Evolutionary conservation across 2,329 filamentous ascomycete species (phyloP).

Genomic region (Gaeumannomyces tritici): DNA sequence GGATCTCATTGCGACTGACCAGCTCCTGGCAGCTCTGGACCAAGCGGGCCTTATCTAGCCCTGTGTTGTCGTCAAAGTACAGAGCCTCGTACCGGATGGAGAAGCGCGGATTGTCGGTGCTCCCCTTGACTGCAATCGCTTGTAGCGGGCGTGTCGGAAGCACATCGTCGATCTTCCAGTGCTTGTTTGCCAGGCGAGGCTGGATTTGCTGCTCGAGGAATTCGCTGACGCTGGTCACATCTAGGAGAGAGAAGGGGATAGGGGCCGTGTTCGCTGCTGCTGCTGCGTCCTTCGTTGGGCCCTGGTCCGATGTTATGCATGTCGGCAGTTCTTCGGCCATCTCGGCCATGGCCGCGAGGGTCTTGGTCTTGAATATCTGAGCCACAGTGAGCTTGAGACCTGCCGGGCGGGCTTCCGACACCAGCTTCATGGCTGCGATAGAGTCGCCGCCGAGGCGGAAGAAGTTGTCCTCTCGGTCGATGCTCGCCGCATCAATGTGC

Average conservation of each 20-base stretch:
- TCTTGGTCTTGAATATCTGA: constrained; percentile 28
- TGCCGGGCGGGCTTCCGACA: constrained; percentile 27
- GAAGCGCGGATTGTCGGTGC: constrained; percentile 46
- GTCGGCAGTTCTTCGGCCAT: constrained; percentile 2
- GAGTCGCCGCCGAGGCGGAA: constrained; percentile 40
- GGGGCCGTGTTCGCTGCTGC: constrained; percentile 7
- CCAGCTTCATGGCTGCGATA: constrained; percentile 37
- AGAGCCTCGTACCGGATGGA: constrained; percentile 57
- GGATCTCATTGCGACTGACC: constrained; percentile 51
- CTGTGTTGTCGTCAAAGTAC: constrained; percentile 42
- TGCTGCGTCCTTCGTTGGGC: not conserved
- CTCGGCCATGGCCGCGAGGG: constrained; percentile 13
- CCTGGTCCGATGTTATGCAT: not conserved
- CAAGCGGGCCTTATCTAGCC: constrained; percentile 27
- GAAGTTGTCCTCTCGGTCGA: constrained; percentile 34
- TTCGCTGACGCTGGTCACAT: constrained; percentile 22
- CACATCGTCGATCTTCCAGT: constrained; percentile 43
- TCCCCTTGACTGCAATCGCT: constrained; percentile 48
- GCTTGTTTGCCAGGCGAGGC: constrained; percentile 38
- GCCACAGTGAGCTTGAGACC: constrained; percentile 31
- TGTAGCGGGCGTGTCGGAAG: constrained; percentile 51
- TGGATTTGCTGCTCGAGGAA: constrained; percentile 39
- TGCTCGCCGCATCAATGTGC: constrained; percentile 18
- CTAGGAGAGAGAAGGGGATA: constrained; percentile 42
- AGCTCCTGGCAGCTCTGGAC: constrained; percentile 42